Base-by-base conservation (phyloP, 371 early-diverging fungal genomes). In the Lichtheimia ramosa region DNA sequence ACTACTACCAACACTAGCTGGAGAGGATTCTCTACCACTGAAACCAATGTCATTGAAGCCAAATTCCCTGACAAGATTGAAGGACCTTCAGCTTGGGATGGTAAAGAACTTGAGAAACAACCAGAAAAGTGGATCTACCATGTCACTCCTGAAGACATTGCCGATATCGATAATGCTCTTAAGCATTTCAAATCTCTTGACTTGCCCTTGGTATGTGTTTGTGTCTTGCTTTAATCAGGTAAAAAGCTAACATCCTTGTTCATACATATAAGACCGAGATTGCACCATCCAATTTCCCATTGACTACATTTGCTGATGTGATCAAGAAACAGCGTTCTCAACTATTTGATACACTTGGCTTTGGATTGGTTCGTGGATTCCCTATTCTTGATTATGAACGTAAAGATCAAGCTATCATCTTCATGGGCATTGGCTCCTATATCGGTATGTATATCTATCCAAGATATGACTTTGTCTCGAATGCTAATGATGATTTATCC, bases 371-470 rank as follows among this genome's bases (percentile, higher is more conserved):
- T 10, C 75, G 79, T 40, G 79, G 79, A 2, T 69, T 78, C 23
- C 75, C 75, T 39, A 68, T 75, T 21, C 20, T 28, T 6, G 59
- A 69, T 0, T 78, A 78, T 43, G 64, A 61, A 1, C 75, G 75
- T 28, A 64, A 71, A 23, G 73, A 78, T 6, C 79, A 78, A 39
- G 61, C 66, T 18, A 62, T 64, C 14, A 64, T 73, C 20, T 78
- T 78, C 25, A 75, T 78, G 75, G 79, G 79, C 39, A 66, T 78
- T 40, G 79, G 79, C 15, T 46, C 79, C 7, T 74, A 78, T 55
- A 67, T 78, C 49, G 76, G 76, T 61, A 51, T 34, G 34, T 34
- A 34, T 5, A 25, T 5, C 25, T n/a, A n/a, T n/a, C 25, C 25
- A 34, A 34, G 0, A 2, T 8, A 34, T 20, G 52, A 15, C 21